Evolutionary conservation across 257 asterid genomes (phyloP).

Genomic region (Perilla frutescens): DNA sequence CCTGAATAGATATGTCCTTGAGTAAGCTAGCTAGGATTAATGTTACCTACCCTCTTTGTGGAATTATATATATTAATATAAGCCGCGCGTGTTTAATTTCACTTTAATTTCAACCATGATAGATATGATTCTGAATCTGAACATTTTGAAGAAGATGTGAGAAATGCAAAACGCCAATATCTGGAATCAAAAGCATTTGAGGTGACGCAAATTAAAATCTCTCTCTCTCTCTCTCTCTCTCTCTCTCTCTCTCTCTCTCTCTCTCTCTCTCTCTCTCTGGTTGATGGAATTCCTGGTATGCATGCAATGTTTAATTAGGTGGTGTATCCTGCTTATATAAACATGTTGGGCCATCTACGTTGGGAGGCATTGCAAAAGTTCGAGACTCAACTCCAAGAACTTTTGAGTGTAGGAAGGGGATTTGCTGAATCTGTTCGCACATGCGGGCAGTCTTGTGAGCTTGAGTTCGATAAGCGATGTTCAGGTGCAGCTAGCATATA

Average conservation of each 20-base stretch:
- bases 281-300: neutral
- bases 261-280: too few relatives aligned
- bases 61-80: too few relatives aligned
- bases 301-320: slow-evolving; percentile 33
- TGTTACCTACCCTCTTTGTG: too few relatives aligned
- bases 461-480: slow-evolving; percentile 60
- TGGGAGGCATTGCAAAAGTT: slow-evolving; percentile 48
- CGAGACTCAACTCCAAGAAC: slow-evolving; percentile 45
- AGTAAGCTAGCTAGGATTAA: slow-evolving; percentile 37
- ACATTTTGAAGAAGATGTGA: slow-evolving; percentile 57
- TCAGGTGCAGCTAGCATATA: slow-evolving; percentile 45
- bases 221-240: neutral
- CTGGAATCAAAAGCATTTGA: slow-evolving; percentile 52
- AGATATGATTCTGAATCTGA: slow-evolving; percentile 63
- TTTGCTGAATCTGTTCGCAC: slow-evolving; percentile 56
- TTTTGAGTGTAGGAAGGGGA: slow-evolving; percentile 53
- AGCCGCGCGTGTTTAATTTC: too few relatives aligned
- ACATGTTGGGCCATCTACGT: slow-evolving; percentile 61
- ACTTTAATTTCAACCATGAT: neutral
- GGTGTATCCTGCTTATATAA: slow-evolving; percentile 55
- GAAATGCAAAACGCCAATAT: slow-evolving; percentile 53
- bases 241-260: too few relatives aligned
- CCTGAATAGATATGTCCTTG: slow-evolving; percentile 46
- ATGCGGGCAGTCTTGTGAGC: slow-evolving; percentile 47
- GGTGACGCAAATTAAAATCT: slow-evolving; percentile 31